A percentile compares a stretch with the other conserved stretches of the same genome.
These are phyloP conservation scores for Plasmodium malariae DNA, from an alignment of 169 alveolate species.

Conservation along the genomic window DNA sequence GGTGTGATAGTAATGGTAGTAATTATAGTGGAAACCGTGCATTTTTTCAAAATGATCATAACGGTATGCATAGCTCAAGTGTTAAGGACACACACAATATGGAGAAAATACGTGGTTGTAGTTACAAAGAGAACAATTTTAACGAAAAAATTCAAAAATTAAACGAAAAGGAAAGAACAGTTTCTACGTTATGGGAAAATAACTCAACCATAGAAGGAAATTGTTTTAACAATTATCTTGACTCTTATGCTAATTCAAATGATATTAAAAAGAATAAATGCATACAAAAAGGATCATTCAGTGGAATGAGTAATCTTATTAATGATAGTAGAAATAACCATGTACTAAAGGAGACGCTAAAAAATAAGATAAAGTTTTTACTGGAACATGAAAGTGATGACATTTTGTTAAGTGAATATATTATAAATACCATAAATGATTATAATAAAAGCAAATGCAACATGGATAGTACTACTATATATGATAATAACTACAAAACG, in stretches of 20 bases:
- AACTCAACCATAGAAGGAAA: neutral
- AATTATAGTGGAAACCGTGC: no score
- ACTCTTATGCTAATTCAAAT: neutral
- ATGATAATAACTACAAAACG: neutral
- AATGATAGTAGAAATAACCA: neutral
- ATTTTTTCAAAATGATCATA: neutral
- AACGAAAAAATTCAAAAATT: neutral
- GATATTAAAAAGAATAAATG: neutral
- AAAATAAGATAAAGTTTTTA: conserved; percentile 25
- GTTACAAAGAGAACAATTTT: neutral
- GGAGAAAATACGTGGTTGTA: neutral
- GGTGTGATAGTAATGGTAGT: no score
- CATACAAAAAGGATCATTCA: neutral
- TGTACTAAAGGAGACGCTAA: conserved; percentile 2
- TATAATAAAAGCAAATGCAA: conserved; percentile 3
- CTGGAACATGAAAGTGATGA: conserved; percentile 41
- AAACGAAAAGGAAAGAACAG: conserved; percentile 4
- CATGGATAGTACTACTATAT: no score
- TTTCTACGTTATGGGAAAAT: conserved; percentile 12
- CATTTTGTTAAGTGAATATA: conserved; percentile 14
- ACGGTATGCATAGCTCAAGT: neutral
- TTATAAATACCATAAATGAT: conserved; percentile 22
- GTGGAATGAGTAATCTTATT: neutral
- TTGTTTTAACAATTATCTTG: neutral
- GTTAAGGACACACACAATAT: neutral